These are phyloP conservation scores for Aspergillus tanneri DNA, from an alignment of 2,329 filamentous ascomycete genomes.

Conservation along the genomic window DNA sequence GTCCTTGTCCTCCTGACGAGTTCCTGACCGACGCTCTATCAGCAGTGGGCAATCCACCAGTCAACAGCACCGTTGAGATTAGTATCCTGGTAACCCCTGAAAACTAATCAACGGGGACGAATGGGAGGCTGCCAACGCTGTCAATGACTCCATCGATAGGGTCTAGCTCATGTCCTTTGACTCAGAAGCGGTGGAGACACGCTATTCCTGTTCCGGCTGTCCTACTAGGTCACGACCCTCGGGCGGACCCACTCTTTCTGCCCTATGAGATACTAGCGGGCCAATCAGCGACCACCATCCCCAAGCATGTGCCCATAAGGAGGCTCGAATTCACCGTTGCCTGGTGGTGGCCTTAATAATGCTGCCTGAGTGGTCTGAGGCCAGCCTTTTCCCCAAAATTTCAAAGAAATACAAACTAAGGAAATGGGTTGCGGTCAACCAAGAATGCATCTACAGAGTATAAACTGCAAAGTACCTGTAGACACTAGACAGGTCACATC, in stretches of 20 bases:
- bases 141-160: constrained; percentile 28
- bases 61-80: background rate
- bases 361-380: background rate
- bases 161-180: constrained; percentile 25
- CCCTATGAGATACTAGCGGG: constrained; percentile 10
- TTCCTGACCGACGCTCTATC: no score
- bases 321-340: constrained; percentile 23
- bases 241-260: constrained; percentile 10
- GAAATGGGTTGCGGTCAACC: no score
- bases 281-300: background rate
- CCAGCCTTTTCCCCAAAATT: no score
- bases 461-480: background rate
- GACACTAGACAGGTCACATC: no score
- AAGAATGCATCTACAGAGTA: no score
- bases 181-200: constrained; percentile 2
- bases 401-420: no score
- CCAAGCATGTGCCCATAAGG: constrained; percentile 3
- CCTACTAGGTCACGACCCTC: constrained; percentile 7
- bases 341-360: background rate
- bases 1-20: no score
- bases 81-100: constrained; percentile 6
- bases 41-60: no score
- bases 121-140: constrained; percentile 21
- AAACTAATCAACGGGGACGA: constrained; percentile 7
- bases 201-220: constrained; percentile 18